Evolutionary conservation across 1,284 basidiomycete species (phyloP).

Genomic region (Naganishia cerealis): DNA sequence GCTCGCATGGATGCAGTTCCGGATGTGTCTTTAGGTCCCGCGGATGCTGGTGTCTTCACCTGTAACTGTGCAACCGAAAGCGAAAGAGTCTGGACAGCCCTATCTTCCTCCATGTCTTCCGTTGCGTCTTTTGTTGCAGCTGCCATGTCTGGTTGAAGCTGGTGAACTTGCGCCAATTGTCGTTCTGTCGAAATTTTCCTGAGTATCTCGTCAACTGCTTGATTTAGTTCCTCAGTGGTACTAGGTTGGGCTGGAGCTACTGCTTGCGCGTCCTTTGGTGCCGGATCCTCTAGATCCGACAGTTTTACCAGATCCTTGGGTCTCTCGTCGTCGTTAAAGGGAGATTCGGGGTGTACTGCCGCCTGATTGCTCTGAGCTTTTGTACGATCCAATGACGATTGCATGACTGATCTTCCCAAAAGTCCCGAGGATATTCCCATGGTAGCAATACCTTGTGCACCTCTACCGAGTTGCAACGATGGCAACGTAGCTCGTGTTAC

Average conservation of each 20-base stretch:
- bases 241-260: background rate
- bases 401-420: slow-evolving; percentile 11
- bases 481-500: slow-evolving; percentile 18
- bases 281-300: background rate
- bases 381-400: slow-evolving; percentile 14
- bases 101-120: background rate
- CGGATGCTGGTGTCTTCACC: background rate
- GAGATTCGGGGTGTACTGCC: background rate
- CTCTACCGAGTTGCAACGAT: slow-evolving; percentile 19
- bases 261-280: background rate
- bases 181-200: slow-evolving; percentile 27
- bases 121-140: background rate
- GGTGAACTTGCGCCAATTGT: slow-evolving; percentile 13
- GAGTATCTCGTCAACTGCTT: slow-evolving; percentile 24
- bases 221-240: slow-evolving; percentile 24
- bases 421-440: slow-evolving; percentile 28
- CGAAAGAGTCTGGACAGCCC: background rate
- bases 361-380: background rate
- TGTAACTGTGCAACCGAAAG: background rate
- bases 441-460: slow-evolving; percentile 19
- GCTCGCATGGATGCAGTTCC: background rate
- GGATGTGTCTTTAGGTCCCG: background rate
- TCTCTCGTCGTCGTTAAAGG: background rate
- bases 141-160: background rate
- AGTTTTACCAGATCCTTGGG: background rate